Base-by-base conservation (phyloP, 2,329 filamentous ascomycete species). In the Fusarium marasasianum region DNA sequence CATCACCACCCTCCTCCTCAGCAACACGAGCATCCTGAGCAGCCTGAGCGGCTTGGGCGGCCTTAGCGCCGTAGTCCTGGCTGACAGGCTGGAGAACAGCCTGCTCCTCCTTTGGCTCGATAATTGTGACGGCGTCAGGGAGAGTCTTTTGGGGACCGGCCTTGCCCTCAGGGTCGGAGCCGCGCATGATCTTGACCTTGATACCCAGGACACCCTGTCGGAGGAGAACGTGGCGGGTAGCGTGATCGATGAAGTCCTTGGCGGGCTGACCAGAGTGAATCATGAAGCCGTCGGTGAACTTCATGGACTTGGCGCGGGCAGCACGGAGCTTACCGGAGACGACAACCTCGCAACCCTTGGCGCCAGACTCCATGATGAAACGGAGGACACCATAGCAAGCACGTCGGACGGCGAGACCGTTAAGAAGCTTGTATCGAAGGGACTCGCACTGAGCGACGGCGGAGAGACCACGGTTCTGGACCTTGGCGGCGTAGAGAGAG, bases 211-310 rank as follows among this genome's bases (percentile, higher is more conserved):
- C 96, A 94, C 96, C 96, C 91, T 99, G 96, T 89, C 97, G 94
- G 87, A 99, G 95, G 80, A 99, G 95, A 82, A 99, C 96, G 94
- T 99, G 96, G 82, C 96, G 96, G 83, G 96, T 98, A 81, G 97
- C 97, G 83, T 89, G 91, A 91, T 99, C 96, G 86, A 99, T 99
- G 90, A 99, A 99, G 89, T 99, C 96, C 89, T 97, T 96, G 84
- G 96, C 96, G 84, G 96, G 96, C 87, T 99, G 96, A 89, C 96
- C 96, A 83, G 96, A 99, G 94, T 99, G 96, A 89, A 99, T 99
- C 96, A 99, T 99, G 94, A 99, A 99, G 86, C 96, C 96, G 87
- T 99, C 95, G 87, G 96, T 99, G 93, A 99, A 99, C 93, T 99
- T 99, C 96, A 99, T 99, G 89, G 91, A 94, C 94, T 99, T 99